Conservation (phyloP, 1,284 basidiomycete genomes). For the Heterobasidion annosum region DNA sequence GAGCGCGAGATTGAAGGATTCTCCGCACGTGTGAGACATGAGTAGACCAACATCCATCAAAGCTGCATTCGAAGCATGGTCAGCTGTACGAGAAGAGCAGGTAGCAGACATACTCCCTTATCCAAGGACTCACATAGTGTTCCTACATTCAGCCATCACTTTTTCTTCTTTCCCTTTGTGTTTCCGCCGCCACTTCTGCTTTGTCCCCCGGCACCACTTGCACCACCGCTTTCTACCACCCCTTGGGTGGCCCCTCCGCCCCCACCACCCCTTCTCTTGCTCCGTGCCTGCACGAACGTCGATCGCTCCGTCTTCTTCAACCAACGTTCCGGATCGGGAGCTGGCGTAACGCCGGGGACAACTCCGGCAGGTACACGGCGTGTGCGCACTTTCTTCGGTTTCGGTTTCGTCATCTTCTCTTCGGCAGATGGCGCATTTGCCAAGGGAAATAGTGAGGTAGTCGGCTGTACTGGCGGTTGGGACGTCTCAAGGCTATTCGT, state of each 20-base stretch:
- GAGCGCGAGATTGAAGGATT: not conserved
- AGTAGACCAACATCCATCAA: not conserved
- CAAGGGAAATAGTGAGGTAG: constrained; percentile 23
- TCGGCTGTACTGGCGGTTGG: constrained; percentile 36
- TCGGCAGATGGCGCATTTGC: constrained; percentile 17
- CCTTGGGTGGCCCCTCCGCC: constrained; percentile 67
- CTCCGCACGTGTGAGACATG: not conserved
- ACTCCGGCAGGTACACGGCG: constrained; percentile 66
- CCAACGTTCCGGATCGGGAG: constrained; percentile 76
- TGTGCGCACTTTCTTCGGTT: constrained; percentile 37
- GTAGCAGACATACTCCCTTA: too few relatives aligned
- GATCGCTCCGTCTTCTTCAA: constrained; percentile 73
- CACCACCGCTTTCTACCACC: constrained; percentile 22
- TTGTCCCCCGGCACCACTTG: constrained; percentile 15
- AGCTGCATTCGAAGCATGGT: too few relatives aligned
- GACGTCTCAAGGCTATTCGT: constrained; percentile 48
- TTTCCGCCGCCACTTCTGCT: constrained; percentile 25
- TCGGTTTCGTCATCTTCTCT: constrained; percentile 15
- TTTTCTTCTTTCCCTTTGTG: constrained; percentile 45
- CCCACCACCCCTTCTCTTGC: constrained; percentile 43
- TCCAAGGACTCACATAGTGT: too few relatives aligned
- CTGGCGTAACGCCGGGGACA: constrained; percentile 63
- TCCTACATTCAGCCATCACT: constrained; percentile 37
- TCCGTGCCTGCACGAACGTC: constrained; percentile 34
- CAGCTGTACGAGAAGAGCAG: too few relatives aligned